Evolutionary conservation across 441 rosid genomes (phyloP).

Genomic region (Gossypium schwendimanii): DNA sequence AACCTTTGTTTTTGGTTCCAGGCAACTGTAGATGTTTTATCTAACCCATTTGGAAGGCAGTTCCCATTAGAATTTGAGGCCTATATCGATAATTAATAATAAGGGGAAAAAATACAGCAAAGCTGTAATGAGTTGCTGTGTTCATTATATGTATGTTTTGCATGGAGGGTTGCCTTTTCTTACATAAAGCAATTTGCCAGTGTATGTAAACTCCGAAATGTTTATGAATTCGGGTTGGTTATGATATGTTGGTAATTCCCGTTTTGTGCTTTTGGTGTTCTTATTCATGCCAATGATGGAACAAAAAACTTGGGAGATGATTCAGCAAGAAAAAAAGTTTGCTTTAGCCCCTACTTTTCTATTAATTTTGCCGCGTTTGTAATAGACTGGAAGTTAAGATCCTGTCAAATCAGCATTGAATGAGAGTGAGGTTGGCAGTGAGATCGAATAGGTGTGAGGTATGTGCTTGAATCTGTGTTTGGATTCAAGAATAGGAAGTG

Average conservation of each 20-base stretch:
- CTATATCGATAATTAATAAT: background rate
- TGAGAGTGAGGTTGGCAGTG: no score
- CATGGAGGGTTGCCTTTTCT: slow-evolving; percentile 7
- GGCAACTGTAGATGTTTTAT: slow-evolving; percentile 32
- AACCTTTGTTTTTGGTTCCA: slow-evolving; percentile 16
- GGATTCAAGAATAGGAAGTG: no score
- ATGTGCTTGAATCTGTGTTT: no score
- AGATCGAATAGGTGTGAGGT: no score
- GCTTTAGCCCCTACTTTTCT: background rate
- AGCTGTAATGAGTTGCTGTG: background rate
- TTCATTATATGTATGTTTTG: slow-evolving; percentile 12
- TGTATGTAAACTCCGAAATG: background rate
- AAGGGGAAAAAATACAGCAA: background rate
- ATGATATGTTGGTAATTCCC: background rate
- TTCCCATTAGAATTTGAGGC: slow-evolving; percentile 1
- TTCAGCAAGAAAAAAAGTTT: background rate
- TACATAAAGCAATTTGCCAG: background rate
- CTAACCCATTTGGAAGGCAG: slow-evolving; percentile 26
- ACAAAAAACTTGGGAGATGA: background rate
- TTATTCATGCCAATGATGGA: background rate
- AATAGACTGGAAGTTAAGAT: no score
- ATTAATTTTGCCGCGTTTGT: background rate
- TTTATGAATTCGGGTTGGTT: slow-evolving; percentile 15
- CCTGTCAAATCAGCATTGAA: no score
- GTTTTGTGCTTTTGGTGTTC: background rate